These are phyloP conservation scores for Aspergillus viridinutans DNA, from an alignment of 2,329 filamentous ascomycete species.

Conservation along the genomic window DNA sequence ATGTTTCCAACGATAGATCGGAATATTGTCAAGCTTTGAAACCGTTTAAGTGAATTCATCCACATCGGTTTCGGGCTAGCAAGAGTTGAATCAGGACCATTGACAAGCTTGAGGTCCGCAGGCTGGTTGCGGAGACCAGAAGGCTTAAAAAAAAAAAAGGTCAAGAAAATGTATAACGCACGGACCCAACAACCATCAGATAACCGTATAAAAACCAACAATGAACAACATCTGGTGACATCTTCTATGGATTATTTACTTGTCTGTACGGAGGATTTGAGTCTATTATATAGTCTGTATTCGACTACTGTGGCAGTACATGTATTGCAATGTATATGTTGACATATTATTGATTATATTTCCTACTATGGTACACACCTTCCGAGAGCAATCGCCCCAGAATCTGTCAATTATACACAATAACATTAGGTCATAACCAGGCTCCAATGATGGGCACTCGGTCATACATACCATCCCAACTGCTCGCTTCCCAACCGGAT, in stretches of 20 bases:
- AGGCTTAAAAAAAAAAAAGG: neutral
- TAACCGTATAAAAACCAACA: neutral
- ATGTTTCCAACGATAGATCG: neutral
- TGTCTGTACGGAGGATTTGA: neutral
- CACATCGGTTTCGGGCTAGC: neutral
- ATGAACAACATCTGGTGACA: neutral
- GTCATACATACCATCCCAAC: constrained; percentile 72
- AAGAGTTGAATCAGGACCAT: neutral
- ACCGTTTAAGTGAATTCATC: neutral
- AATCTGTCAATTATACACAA: neutral
- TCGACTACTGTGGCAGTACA: neutral
- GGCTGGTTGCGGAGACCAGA: neutral
- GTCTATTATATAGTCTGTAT: neutral
- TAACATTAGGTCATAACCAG: constrained; percentile 40
- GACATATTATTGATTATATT: neutral
- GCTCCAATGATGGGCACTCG: constrained; percentile 54
- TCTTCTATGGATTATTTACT: neutral
- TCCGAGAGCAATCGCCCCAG: neutral
- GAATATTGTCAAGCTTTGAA: neutral
- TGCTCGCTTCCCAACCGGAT: constrained; percentile 72
- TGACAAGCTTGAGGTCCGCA: neutral
- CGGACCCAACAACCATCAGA: neutral
- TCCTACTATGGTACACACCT: neutral
- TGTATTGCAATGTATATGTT: neutral
- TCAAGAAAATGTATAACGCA: neutral